Evolutionary conservation across 257 asterid species (phyloP).

Genomic region (Salvia splendens): DNA sequence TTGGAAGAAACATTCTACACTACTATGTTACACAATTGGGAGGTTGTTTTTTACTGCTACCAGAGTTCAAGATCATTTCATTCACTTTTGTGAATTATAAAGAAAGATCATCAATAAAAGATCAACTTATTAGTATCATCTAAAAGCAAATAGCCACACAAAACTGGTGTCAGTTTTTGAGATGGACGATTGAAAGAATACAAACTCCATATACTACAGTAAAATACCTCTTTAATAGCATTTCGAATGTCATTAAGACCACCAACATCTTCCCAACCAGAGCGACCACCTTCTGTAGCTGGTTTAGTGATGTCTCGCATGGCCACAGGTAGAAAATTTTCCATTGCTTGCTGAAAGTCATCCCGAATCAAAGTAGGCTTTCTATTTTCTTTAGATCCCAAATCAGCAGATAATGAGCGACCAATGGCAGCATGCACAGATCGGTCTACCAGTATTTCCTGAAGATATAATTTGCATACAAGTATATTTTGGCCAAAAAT

Average conservation of each 20-base stretch:
- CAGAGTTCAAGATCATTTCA: no score
- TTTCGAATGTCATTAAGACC: no score
- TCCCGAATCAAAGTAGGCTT: conserved; percentile 61
- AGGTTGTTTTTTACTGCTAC: not conserved
- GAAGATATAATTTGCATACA: conserved; percentile 26
- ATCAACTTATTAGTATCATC: conserved; percentile 8
- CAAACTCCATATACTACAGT: no score
- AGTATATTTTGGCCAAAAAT: conserved; percentile 14
- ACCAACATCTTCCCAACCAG: no score
- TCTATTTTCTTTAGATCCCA: conserved; percentile 39
- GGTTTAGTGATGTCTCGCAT: no score
- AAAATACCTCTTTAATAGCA: no score
- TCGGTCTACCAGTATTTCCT: conserved; percentile 94
- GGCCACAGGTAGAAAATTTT: no score
- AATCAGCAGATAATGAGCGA: conserved; percentile 60
- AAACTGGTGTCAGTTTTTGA: no score
- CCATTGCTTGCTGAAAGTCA: conserved; percentile 81
- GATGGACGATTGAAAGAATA: no score
- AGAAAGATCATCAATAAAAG: conserved; percentile 8
- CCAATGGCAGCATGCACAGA: conserved; percentile 90
- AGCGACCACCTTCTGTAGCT: no score
- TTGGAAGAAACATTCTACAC: not conserved
- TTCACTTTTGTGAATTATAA: not conserved
- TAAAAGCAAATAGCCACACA: conserved; percentile 21
- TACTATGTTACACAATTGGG: not conserved